Evolutionary conservation across 345 rosid genomes (phyloP).

Genomic region (Rhodomyrtus tomentosa): DNA sequence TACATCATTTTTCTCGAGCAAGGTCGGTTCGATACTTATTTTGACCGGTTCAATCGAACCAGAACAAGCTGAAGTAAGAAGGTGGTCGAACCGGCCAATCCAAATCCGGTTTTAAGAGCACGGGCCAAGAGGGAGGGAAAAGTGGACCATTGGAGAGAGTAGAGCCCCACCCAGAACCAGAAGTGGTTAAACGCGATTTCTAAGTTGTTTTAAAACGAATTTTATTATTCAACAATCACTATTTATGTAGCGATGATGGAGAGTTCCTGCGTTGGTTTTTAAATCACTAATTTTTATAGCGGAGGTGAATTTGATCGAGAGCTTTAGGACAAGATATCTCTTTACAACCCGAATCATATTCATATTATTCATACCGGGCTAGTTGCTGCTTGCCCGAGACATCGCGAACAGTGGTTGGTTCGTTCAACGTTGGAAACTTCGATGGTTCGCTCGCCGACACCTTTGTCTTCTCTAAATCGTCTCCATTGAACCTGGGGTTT

Average conservation of each 20-base stretch:
- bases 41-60: neutral
- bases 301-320: neutral
- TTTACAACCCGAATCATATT: neutral
- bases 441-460: neutral
- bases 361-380: neutral
- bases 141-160: neutral
- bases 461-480: neutral
- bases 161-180: neutral
- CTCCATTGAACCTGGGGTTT: neutral
- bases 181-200: neutral
- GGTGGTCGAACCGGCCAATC: fast-evolving
- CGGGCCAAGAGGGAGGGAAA: neutral
- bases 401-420: neutral
- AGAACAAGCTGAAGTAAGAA: neutral
- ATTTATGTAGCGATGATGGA: neutral
- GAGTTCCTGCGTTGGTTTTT: neutral
- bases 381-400: neutral
- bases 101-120: neutral
- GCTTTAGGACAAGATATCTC: neutral
- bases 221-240: neutral
- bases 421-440: neutral
- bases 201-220: neutral
- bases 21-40: neutral
- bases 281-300: neutral
- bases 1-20: neutral